Evolutionary conservation across 2,329 filamentous ascomycete species (phyloP).

Genomic region (Aureobasidium sp.): DNA sequence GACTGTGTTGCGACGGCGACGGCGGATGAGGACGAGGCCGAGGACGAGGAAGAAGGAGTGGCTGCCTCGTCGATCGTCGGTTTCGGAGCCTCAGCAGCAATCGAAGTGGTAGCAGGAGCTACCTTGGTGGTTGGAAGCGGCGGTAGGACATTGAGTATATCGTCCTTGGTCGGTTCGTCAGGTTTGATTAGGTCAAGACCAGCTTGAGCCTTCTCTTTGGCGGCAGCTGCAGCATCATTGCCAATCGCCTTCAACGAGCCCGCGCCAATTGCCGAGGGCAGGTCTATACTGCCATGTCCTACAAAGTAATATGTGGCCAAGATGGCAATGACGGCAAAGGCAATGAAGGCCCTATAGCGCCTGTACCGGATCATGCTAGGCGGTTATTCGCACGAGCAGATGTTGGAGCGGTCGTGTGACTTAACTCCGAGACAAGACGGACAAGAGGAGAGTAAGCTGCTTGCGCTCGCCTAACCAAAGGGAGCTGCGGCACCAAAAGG

Average conservation of each 20-base stretch:
- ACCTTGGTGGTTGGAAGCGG: neutral
- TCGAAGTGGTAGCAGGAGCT: neutral
- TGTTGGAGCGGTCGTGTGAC: neutral
- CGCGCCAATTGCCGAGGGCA: constrained; percentile 16
- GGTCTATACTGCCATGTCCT: constrained; percentile 12
- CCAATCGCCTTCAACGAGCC: constrained; percentile 15
- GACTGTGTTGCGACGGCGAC: neutral
- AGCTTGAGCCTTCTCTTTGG: neutral
- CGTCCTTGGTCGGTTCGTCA: neutral
- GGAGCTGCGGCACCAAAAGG: neutral
- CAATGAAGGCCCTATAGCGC: constrained; percentile 55
- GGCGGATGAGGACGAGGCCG: neutral
- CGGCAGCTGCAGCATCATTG: neutral
- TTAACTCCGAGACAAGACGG: constrained; percentile 4
- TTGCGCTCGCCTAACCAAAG: neutral
- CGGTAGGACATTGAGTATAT: neutral
- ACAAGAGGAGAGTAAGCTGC: neutral
- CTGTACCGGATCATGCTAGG: constrained; percentile 47
- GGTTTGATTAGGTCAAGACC: constrained; percentile 2
- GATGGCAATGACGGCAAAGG: constrained; percentile 49
- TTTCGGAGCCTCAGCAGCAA: neutral
- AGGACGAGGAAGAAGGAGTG: neutral
- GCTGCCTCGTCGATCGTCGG: neutral
- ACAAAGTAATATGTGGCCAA: constrained; percentile 50
- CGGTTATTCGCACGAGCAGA: neutral